Conservation (phyloP, 805 yeast genomes). For the Suhomyces prunicola region DNA sequence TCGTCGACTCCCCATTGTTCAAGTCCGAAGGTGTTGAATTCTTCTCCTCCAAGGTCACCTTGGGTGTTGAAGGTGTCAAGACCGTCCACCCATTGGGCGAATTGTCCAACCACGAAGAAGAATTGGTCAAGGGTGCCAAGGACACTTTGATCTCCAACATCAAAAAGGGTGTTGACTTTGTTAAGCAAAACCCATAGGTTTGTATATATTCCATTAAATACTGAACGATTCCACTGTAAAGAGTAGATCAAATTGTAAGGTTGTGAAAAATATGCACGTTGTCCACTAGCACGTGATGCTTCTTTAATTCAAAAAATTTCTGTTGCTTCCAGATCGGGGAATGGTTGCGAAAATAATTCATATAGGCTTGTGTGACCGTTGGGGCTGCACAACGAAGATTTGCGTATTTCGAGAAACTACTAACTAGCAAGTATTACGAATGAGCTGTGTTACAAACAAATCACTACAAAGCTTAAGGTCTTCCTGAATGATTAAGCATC, state of each 20-base stretch:
- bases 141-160: constrained; percentile 89
- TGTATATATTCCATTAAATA: constrained; percentile 1
- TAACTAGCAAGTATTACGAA: no score
- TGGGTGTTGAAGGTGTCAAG: constrained; percentile 88
- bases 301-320: neutral
- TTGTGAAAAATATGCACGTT: no score
- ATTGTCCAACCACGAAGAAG: constrained; percentile 75
- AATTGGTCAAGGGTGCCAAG: constrained; percentile 76
- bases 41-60: constrained; percentile 92
- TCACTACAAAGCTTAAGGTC: neutral
- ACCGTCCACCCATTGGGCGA: constrained; percentile 76
- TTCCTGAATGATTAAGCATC: no score
- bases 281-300: neutral
- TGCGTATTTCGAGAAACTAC: neutral
- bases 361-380: constrained; percentile 2
- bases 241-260: no score
- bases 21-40: constrained; percentile 89
- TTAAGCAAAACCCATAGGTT: constrained; percentile 61
- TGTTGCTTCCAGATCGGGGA: neutral
- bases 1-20: constrained; percentile 78
- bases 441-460: neutral
- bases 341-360: constrained; percentile 1
- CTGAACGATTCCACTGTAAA: neutral
- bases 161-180: constrained; percentile 89
- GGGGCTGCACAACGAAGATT: neutral